Conservation (phyloP, 495 filamentous ascomycete genomes). For the Trichoderma reesei region DNA sequence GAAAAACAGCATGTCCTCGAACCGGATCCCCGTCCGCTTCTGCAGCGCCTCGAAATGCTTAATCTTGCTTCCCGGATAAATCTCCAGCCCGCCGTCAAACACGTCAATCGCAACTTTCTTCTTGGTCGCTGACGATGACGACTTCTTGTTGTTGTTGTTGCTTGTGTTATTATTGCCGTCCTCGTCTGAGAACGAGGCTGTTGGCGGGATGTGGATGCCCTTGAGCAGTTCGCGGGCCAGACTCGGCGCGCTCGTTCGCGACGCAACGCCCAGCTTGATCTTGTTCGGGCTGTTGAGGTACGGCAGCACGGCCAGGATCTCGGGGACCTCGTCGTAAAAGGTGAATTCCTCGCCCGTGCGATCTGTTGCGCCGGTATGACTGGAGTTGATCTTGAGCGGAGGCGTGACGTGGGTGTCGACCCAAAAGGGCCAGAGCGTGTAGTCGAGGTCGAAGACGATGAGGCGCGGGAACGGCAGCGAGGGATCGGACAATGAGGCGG, state of each 20-base stretch:
- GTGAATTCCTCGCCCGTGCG: conserved; percentile 66
- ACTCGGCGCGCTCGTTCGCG: conserved; percentile 73
- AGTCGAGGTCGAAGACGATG: conserved; percentile 91
- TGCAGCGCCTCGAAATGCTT: conserved; percentile 69
- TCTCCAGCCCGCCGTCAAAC: conserved; percentile 76
- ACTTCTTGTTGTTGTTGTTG: too few species aligned
- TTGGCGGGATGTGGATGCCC: conserved; percentile 55
- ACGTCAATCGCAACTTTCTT: conserved; percentile 50
- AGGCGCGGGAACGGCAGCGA: conserved; percentile 66
- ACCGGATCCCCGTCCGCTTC: conserved; percentile 54
- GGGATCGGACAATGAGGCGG: conserved; percentile 53
- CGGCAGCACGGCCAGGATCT: conserved; percentile 54
- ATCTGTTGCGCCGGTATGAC: conserved; percentile 41
- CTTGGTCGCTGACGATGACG: conserved; percentile 19
- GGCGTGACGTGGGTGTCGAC: conserved; percentile 83
- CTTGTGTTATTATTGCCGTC: conserved; percentile 22
- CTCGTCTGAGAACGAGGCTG: conserved; percentile 13
- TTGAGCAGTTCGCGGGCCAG: conserved; percentile 73
- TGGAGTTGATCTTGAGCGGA: conserved; percentile 55
- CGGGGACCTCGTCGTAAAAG: conserved; percentile 72
- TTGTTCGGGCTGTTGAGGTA: conserved; percentile 14
- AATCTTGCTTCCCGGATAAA: conserved; percentile 80
- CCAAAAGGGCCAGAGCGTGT: conserved; percentile 98
- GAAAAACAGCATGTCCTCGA: conserved; percentile 89
- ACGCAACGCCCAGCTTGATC: conserved; percentile 66